These are phyloP conservation scores for Nidula niveotomentosa DNA, from an alignment of 1,284 basidiomycete genomes.

Conservation along the genomic window DNA sequence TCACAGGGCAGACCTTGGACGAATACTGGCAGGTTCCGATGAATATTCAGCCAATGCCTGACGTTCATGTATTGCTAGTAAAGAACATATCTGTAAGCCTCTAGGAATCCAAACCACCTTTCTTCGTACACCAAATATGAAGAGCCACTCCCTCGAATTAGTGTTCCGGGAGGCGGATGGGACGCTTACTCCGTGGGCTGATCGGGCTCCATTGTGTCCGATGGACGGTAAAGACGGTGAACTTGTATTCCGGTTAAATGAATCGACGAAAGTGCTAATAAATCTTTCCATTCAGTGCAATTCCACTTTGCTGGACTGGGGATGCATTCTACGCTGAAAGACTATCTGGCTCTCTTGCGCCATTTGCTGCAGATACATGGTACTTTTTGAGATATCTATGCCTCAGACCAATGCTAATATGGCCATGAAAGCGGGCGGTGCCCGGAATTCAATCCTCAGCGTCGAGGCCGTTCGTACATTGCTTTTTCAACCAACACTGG, in stretches of 20 bases:
- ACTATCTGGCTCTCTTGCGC: constrained; percentile 26
- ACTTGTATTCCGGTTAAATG: constrained; percentile 13
- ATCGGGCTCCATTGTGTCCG: constrained; percentile 12
- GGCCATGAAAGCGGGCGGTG: constrained; percentile 2
- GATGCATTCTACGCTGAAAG: constrained; percentile 21
- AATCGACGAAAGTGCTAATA: constrained; percentile 1
- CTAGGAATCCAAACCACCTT: constrained; percentile 21
- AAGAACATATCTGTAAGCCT: constrained; percentile 29
- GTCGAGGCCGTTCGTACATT: background rate
- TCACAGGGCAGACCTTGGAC: constrained; percentile 24
- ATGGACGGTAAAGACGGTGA: constrained; percentile 21
- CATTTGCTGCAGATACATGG: constrained; percentile 28
- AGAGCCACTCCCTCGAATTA: constrained; percentile 16
- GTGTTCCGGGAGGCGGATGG: constrained; percentile 19
- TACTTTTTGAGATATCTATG: constrained; percentile 1
- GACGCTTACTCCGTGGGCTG: constrained; percentile 15
- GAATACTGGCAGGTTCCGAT: constrained; percentile 18
- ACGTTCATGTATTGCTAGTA: constrained; percentile 11
- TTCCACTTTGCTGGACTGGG: constrained; percentile 23
- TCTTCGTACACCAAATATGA: constrained; percentile 26
- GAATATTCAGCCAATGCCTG: background rate
- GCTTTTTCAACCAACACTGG: background rate
- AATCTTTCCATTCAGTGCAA: constrained; percentile 8
- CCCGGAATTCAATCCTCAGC: background rate
- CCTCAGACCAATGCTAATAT: background rate